phyloP scores from a whole-genome alignment of 768 basidiomycete genomes.

The Postia placenta region DNA sequence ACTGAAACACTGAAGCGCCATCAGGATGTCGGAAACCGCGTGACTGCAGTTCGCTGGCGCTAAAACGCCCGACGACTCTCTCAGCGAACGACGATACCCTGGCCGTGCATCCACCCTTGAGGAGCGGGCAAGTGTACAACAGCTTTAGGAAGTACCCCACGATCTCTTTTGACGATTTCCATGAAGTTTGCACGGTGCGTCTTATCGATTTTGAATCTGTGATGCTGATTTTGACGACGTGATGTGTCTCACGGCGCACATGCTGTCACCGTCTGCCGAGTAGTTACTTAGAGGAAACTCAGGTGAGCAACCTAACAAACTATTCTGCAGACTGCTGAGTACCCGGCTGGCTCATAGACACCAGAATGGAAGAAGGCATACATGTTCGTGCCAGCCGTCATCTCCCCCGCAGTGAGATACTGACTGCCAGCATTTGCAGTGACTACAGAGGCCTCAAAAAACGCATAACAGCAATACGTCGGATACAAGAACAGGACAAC shows the following conservation, averaged over 20 bases:
- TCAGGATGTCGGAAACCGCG: too few relatives aligned
- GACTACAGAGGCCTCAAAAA: constrained; percentile 72
- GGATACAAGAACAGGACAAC: constrained; percentile 7
- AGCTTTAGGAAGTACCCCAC: too few relatives aligned
- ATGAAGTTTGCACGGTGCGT: constrained; percentile 62
- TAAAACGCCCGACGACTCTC: too few relatives aligned
- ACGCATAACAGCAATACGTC: constrained; percentile 49
- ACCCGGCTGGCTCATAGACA: constrained; percentile 36
- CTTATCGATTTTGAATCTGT: neutral
- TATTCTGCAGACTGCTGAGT: neutral
- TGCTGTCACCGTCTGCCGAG: constrained; percentile 27
- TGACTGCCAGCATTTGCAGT: constrained; percentile 29
- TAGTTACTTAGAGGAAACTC: constrained; percentile 68
- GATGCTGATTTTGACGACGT: neutral
- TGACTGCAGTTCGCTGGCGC: too few relatives aligned
- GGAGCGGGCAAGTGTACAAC: too few relatives aligned
- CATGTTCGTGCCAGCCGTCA: constrained; percentile 35
- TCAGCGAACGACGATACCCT: too few relatives aligned
- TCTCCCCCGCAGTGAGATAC: neutral
- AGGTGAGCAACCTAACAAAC: constrained; percentile 32
- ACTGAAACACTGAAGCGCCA: too few relatives aligned
- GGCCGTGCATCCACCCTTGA: too few relatives aligned
- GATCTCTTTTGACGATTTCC: neutral
- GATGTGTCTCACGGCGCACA: neutral
- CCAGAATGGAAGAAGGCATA: constrained; percentile 73